These are phyloP conservation scores for Mycena citricolor DNA, from an alignment of 1,284 basidiomycete species.

Conservation along the genomic window DNA sequence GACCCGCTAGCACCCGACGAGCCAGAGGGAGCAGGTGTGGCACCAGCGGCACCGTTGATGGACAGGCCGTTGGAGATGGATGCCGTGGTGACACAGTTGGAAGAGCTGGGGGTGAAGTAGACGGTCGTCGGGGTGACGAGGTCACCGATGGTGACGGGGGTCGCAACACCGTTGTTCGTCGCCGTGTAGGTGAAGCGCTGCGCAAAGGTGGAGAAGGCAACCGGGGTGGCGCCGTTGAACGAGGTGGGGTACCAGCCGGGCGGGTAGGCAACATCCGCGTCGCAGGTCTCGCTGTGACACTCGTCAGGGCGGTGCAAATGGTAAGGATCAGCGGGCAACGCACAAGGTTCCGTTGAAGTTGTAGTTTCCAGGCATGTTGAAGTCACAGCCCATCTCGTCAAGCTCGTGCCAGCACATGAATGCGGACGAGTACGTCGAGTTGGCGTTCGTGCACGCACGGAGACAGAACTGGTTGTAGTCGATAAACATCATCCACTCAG, in stretches of 20 bases:
- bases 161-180: conserved; percentile 25
- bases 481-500: conserved; percentile 37
- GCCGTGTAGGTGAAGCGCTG: conserved; percentile 36
- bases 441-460: conserved; percentile 52
- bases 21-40: conserved; percentile 10
- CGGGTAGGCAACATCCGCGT: conserved; percentile 40
- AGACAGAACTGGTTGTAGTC: conserved; percentile 38
- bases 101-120: conserved; percentile 36
- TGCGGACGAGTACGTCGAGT: conserved; percentile 48
- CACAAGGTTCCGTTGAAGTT: conserved; percentile 40
- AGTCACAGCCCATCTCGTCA: conserved; percentile 40
- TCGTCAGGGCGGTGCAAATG: neutral
- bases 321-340: neutral
- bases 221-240: conserved; percentile 33
- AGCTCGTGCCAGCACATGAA: conserved; percentile 43
- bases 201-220: conserved; percentile 40
- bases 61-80: conserved; percentile 38
- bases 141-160: conserved; percentile 35
- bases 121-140: conserved; percentile 34
- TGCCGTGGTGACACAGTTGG: conserved; percentile 36
- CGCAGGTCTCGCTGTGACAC: conserved; percentile 34
- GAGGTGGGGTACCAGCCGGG: conserved; percentile 41
- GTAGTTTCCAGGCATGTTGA: conserved; percentile 42
- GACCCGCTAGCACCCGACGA: too few species aligned
- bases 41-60: conserved; percentile 10